phyloP scores from a whole-genome alignment of 805 yeast species.

The Starmerella bombicola region DNA sequence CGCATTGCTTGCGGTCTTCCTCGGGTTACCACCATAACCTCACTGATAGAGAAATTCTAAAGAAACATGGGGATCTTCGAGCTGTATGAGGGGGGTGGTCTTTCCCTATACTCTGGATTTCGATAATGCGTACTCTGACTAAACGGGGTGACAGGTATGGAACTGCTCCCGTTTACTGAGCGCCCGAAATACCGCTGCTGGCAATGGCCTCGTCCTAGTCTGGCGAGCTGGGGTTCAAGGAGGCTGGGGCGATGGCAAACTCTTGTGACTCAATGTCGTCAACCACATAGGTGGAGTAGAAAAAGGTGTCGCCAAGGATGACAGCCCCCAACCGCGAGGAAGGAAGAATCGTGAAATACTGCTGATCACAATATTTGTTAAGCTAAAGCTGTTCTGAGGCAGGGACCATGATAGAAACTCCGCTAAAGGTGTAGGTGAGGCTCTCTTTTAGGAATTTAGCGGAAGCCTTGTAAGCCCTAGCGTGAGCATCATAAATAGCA shows the following conservation, averaged over 20 bases:
- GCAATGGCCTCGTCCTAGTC: neutral
- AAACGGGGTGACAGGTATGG: too few relatives aligned
- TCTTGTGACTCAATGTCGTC: constrained; percentile 47
- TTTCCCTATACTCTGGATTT: too few relatives aligned
- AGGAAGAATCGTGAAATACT: constrained; percentile 11
- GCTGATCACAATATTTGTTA: neutral
- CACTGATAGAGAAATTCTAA: too few relatives aligned
- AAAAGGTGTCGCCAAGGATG: constrained; percentile 52
- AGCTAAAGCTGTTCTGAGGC: constrained; percentile 14
- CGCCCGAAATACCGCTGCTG: neutral
- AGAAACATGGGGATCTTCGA: too few relatives aligned
- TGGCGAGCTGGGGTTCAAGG: constrained; percentile 14
- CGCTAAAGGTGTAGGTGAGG: constrained; percentile 18
- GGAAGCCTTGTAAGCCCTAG: constrained; percentile 5
- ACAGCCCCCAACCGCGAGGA: constrained; percentile 11
- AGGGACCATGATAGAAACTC: constrained; percentile 21
- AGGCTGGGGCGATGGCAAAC: constrained; percentile 47
- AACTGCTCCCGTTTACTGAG: too few relatives aligned
- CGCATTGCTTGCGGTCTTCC: too few relatives aligned
- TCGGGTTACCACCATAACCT: too few relatives aligned
- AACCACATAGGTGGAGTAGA: constrained; percentile 52
- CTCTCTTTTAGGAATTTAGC: neutral
- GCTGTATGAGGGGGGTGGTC: too few relatives aligned
- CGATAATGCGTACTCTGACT: too few relatives aligned
- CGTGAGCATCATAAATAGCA: constrained; percentile 8